These are phyloP conservation scores for Mycena filopes DNA, from an alignment of 768 basidiomycete species.

Conservation along the genomic window DNA sequence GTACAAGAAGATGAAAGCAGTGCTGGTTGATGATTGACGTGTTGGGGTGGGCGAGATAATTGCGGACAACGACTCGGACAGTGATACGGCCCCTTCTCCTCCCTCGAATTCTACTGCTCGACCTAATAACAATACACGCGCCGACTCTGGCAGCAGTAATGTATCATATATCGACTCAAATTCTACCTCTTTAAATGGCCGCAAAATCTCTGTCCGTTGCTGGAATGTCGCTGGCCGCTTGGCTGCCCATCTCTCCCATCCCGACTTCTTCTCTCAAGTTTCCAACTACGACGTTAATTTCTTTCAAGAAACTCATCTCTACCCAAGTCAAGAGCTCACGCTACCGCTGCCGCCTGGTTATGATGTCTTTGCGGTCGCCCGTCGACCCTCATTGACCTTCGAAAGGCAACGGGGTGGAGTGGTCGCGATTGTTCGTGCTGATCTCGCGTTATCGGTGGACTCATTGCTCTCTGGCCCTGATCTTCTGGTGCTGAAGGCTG, in stretches of 20 bases:
- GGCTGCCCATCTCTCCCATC: not conserved
- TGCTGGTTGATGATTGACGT: too few relatives aligned
- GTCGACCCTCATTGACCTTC: not conserved
- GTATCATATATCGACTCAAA: not conserved
- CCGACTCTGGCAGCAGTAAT: too few relatives aligned
- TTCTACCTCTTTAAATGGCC: not conserved
- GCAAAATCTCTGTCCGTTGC: not conserved
- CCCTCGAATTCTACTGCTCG: too few relatives aligned
- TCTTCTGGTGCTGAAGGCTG: not conserved
- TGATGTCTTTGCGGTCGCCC: not conserved
- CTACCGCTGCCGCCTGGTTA: not conserved
- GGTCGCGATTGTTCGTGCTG: not conserved
- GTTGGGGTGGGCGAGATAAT: too few relatives aligned
- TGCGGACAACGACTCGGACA: too few relatives aligned
- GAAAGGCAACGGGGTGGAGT: not conserved
- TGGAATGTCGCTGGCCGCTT: conserved; percentile 4
- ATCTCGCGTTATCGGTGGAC: not conserved
- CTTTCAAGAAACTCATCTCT: not conserved
- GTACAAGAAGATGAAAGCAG: too few relatives aligned
- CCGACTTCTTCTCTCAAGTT: not conserved
- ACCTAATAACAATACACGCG: too few relatives aligned
- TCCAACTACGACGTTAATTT: not conserved
- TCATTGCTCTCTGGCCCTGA: not conserved
- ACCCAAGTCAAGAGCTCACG: not conserved
- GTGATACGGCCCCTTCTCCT: too few relatives aligned